Conservation (phyloP, 345 rosid species). For the Populus alba region DNA sequence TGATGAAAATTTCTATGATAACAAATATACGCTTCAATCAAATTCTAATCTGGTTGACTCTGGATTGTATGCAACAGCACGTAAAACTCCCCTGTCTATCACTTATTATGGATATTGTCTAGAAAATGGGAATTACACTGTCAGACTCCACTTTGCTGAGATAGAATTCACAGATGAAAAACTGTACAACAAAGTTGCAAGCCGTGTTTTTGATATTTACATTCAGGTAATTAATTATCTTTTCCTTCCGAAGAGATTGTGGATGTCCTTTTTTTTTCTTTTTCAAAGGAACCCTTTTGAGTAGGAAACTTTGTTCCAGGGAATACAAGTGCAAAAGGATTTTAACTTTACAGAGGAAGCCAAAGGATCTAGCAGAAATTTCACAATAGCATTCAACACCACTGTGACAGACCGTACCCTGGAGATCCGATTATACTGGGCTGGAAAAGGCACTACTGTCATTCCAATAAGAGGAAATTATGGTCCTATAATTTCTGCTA, state of each 20-base stretch:
- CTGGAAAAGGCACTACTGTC: conserved; percentile 56
- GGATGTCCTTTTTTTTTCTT: too few relatives aligned
- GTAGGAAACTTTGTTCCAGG: neutral
- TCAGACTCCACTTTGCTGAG: conserved; percentile 11
- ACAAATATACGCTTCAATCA: too few relatives aligned
- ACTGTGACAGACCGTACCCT: conserved; percentile 33
- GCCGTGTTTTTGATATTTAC: conserved; percentile 1
- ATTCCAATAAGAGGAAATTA: conserved; percentile 43
- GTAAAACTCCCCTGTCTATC: neutral
- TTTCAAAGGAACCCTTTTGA: neutral
- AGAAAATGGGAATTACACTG: too few relatives aligned
- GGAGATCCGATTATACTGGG: conserved; percentile 62
- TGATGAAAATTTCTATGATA: accelerated
- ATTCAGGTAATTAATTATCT: neutral
- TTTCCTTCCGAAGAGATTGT: neutral
- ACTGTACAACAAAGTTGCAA: neutral
- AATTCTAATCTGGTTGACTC: too few relatives aligned
- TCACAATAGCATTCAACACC: conserved; percentile 1
- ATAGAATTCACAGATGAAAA: neutral
- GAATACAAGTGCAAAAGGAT: neutral
- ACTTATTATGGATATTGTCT: neutral
- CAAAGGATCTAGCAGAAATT: neutral
- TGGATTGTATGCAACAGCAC: neutral
- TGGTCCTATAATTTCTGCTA: conserved; percentile 67
- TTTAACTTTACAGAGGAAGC: neutral